A percentile compares a stretch with the other conserved stretches of the same genome.
phyloP scores from a whole-genome alignment of 331 rosid genomes.

The Saraca asoca region DNA sequence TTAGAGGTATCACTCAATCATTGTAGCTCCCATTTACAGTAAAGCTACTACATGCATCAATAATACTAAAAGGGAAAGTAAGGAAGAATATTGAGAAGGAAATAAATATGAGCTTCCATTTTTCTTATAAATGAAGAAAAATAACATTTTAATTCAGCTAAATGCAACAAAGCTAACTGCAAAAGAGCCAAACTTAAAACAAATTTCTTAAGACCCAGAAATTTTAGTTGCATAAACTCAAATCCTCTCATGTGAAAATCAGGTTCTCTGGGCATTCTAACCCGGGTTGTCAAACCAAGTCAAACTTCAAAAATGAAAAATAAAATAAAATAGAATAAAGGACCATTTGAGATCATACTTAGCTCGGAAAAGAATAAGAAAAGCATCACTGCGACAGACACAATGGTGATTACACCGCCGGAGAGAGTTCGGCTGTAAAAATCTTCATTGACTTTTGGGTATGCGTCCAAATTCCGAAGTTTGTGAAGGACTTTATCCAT shows the following conservation, averaged over 20 bases:
- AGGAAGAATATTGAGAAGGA: neutral
- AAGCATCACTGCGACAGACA: conserved; percentile 67
- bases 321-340: neutral
- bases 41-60: too few relatives aligned
- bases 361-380: conserved; percentile 85
- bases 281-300: conserved; percentile 3
- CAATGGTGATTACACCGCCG: conserved; percentile 79
- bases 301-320: neutral
- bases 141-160: conserved; percentile 27
- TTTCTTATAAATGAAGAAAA: neutral
- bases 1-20: too few relatives aligned
- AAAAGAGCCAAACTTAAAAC: conserved; percentile 11
- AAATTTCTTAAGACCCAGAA: conserved; percentile 31
- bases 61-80: neutral
- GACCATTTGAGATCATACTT: conserved; percentile 44
- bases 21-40: too few relatives aligned
- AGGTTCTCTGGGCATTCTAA: conserved; percentile 22
- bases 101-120: neutral
- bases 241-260: neutral
- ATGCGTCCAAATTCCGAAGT: conserved; percentile 89
- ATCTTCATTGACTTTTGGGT: conserved; percentile 95
- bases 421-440: conserved; percentile 80
- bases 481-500: conserved; percentile 60
- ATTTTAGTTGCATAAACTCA: neutral
- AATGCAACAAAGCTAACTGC: conserved; percentile 29